Percentiles rank a stretch among this genome's conserved stretches.
phyloP scores from a whole-genome alignment of 2,329 filamentous ascomycete species.

The Clarireedia paspali region DNA sequence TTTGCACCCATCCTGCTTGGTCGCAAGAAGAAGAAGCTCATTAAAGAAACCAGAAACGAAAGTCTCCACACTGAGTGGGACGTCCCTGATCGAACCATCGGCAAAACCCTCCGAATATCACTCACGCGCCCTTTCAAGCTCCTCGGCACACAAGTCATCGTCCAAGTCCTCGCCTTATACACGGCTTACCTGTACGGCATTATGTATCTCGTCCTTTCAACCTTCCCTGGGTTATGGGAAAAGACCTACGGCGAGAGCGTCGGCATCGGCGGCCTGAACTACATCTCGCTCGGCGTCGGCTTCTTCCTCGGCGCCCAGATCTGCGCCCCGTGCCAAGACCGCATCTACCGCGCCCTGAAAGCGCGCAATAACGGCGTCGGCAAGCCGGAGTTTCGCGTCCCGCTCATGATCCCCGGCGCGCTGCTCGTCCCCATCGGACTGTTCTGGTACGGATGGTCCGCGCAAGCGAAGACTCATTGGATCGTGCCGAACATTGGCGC shows the following conservation, averaged over 20 bases:
- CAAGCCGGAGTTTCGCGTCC: slow-evolving; percentile 55
- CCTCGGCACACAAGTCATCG: slow-evolving; percentile 42
- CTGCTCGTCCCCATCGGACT: slow-evolving; percentile 49
- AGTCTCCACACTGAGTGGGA: slow-evolving; percentile 42
- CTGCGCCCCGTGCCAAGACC: slow-evolving; percentile 29
- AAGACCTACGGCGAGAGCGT: slow-evolving; percentile 45
- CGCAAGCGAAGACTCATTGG: slow-evolving; percentile 44
- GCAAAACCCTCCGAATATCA: slow-evolving; percentile 32
- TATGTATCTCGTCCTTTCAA: slow-evolving; percentile 49
- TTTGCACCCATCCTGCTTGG: slow-evolving; percentile 42
- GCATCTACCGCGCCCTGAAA: slow-evolving; percentile 23
- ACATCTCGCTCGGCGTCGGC: slow-evolving; percentile 42
- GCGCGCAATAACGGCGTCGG: slow-evolving; percentile 24
- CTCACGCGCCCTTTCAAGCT: slow-evolving; percentile 42
- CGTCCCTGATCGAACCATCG: slow-evolving; percentile 28
- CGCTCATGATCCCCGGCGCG: slow-evolving; percentile 47
- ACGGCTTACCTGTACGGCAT: slow-evolving; percentile 45
- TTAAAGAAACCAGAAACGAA: slow-evolving; percentile 44
- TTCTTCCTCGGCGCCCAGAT: slow-evolving; percentile 31
- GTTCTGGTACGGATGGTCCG: slow-evolving; percentile 51
- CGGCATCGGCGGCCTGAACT: slow-evolving; percentile 50
- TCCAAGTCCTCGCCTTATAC: slow-evolving; percentile 45
- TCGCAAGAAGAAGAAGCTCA: slow-evolving; percentile 36
- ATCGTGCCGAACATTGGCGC: slow-evolving; percentile 51
- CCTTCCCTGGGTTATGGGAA: slow-evolving; percentile 52